These are phyloP conservation scores for Cruciata laevipes DNA, from an alignment of 257 asterid species.

Conservation along the genomic window DNA sequence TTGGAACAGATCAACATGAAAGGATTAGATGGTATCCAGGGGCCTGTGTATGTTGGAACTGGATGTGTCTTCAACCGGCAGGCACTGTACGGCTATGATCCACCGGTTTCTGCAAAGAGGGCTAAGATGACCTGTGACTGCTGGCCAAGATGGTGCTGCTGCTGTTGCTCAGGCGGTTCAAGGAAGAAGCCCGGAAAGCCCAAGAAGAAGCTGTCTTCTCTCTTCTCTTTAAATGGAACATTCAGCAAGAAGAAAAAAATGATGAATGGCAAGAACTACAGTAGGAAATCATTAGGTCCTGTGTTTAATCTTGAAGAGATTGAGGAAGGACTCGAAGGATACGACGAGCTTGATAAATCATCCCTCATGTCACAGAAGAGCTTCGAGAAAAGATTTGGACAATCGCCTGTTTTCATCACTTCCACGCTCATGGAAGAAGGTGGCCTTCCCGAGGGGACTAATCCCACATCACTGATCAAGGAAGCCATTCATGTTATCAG, in stretches of 20 bases:
- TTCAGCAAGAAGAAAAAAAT: constrained; percentile 58
- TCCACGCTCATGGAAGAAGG: constrained; percentile 82
- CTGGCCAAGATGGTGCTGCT: constrained; percentile 82
- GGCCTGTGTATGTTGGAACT: constrained; percentile 84
- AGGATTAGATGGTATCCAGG: constrained; percentile 82
- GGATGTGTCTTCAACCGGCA: constrained; percentile 72
- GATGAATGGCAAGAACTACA: constrained; percentile 51
- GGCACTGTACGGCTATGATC: constrained; percentile 81
- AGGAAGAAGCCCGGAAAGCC: constrained; percentile 41
- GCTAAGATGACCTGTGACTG: constrained; percentile 84
- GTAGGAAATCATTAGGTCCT: constrained; percentile 44
- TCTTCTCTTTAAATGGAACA: constrained; percentile 47
- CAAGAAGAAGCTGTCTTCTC: constrained; percentile 48
- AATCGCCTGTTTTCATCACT: constrained; percentile 71
- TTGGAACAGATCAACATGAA: constrained; percentile 65
- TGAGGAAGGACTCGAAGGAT: constrained; percentile 86
- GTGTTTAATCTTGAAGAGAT: constrained; percentile 75
- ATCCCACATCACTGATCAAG: constrained; percentile 49
- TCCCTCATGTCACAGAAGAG: constrained; percentile 85
- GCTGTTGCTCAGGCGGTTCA: constrained; percentile 55
- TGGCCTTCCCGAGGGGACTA: constrained; percentile 70
- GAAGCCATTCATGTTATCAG: constrained; percentile 90
- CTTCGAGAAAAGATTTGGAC: constrained; percentile 75
- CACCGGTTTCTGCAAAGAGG: constrained; percentile 63
- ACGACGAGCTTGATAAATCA: constrained; percentile 77